phyloP scores from a whole-genome alignment of 208 protist genomes.

The Leishmania guyanensis region DNA sequence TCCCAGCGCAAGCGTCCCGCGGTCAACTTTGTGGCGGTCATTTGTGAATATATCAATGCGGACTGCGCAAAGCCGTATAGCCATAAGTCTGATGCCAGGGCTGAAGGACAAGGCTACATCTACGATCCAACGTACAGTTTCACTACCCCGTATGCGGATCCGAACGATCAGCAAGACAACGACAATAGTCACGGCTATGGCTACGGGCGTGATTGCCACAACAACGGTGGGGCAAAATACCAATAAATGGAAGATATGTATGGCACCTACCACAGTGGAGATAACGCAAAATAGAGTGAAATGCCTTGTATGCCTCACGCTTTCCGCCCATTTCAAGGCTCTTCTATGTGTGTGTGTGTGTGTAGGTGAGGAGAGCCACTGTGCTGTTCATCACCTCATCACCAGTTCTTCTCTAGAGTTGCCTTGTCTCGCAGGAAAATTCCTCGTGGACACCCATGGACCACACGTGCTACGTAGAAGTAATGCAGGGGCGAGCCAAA shows the following conservation, averaged over 20 bases:
- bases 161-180: neutral
- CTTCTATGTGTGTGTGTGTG: conserved; percentile 3
- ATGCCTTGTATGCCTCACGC: neutral
- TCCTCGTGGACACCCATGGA: neutral
- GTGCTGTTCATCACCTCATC: neutral
- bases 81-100: neutral
- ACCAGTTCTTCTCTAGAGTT: neutral
- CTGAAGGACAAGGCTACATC: conserved; percentile 11
- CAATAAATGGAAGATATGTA: neutral
- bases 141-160: neutral
- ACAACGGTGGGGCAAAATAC: neutral
- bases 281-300: neutral
- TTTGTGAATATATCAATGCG: neutral
- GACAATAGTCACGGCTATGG: neutral
- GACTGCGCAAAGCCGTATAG: neutral
- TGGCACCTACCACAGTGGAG: conserved; percentile 6
- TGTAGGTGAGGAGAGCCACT: neutral
- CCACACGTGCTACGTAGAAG: neutral
- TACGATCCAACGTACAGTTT: conserved; percentile 10
- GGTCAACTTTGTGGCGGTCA: neutral
- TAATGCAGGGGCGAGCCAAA: neutral
- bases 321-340: neutral
- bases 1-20: neutral
- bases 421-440: neutral
- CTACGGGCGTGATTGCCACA: neutral